Percentiles rank a stretch among this genome's conserved stretches.
Conservation (phyloP, 805 yeast genomes). For the Candida schatavii region DNA sequence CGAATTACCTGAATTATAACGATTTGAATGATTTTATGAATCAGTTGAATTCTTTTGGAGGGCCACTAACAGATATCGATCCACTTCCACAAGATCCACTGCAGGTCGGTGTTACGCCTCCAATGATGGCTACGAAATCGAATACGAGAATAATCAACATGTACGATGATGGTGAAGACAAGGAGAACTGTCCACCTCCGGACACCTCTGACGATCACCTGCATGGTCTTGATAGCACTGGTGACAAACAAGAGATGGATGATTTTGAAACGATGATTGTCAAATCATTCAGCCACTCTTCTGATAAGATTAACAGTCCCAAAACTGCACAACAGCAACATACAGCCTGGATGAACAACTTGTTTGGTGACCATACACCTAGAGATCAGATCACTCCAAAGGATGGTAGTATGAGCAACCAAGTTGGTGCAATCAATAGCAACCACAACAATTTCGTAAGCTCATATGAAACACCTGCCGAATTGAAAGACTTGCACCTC, state of each 20-base stretch:
- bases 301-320: conserved; percentile 28
- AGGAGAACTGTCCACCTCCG: conserved; percentile 27
- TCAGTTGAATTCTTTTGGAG: conserved; percentile 39
- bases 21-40: conserved; percentile 41
- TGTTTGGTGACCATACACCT: conserved; percentile 43
- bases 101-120: conserved; percentile 35
- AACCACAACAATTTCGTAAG: background rate
- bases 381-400: conserved; percentile 27
- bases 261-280: conserved; percentile 26
- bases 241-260: conserved; percentile 8
- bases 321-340: conserved; percentile 20
- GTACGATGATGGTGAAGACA: conserved; percentile 39
- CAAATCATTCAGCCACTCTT: conserved; percentile 24
- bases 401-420: conserved; percentile 11
- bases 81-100: conserved; percentile 35
- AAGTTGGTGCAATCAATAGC: background rate
- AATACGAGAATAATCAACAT: conserved; percentile 53
- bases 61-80: conserved; percentile 47
- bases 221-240: background rate
- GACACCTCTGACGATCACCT: conserved; percentile 11
- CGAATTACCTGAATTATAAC: conserved; percentile 20
- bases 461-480: background rate
- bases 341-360: conserved; percentile 41
- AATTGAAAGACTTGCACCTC: background rate
- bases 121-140: conserved; percentile 53